phyloP scores from a whole-genome alignment of 345 rosid genomes.

The Eutrema heterophyllum region DNA sequence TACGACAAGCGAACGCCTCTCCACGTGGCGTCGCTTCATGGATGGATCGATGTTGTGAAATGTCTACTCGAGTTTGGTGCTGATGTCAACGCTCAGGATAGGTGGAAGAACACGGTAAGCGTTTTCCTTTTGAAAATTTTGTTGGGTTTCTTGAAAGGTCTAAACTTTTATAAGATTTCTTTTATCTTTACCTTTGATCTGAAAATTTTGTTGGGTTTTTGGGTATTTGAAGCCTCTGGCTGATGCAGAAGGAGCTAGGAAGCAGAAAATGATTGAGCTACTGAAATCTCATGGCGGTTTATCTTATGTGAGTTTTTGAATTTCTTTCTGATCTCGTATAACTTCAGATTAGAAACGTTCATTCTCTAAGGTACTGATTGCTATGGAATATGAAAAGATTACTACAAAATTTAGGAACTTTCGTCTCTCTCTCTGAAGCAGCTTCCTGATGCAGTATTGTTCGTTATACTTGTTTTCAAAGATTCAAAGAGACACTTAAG shows the following conservation, averaged over 20 bases:
- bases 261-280: conserved; percentile 63
- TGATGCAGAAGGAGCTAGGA: conserved; percentile 98
- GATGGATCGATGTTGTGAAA: conserved; percentile 87
- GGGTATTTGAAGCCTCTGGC: conserved; percentile 71
- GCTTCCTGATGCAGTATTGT: conserved; percentile 1
- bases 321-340: background rate
- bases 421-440: background rate
- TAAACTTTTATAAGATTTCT: background rate
- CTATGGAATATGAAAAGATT: background rate
- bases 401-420: conserved; percentile 3
- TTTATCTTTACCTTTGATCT: background rate
- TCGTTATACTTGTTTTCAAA: background rate
- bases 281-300: conserved; percentile 81
- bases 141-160: background rate
- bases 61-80: conserved; percentile 86
- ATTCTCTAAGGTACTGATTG: background rate
- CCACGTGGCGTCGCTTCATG: conserved; percentile 95
- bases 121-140: background rate
- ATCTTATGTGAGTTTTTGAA: conserved; percentile 69
- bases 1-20: conserved; percentile 92
- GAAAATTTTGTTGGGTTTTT: background rate
- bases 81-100: conserved; percentile 98
- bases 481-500: background rate
- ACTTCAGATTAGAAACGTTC: background rate
- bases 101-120: conserved; percentile 97